Evolutionary conservation across 73 alveolate species (phyloP).

Genomic region (Paramecium sonneborni): DNA sequence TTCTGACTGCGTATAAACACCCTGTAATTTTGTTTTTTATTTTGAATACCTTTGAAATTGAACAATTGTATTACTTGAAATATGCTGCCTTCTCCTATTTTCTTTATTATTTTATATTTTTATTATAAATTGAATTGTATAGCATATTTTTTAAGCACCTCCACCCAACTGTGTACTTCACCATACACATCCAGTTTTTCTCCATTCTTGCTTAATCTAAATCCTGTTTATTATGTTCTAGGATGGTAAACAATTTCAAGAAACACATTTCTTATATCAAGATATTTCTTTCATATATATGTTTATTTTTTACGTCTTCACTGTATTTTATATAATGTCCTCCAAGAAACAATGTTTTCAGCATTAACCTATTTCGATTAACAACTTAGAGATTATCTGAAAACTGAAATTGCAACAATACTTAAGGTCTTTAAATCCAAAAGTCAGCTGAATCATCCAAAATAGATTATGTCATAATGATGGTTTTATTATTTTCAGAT

Average conservation of each 20-base stretch:
- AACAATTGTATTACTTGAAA: background rate
- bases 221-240: background rate
- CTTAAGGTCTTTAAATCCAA: background rate
- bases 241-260: background rate
- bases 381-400: background rate
- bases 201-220: background rate
- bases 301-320: background rate
- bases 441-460: background rate
- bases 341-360: background rate
- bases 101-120: conserved; percentile 64
- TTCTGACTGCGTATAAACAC: background rate
- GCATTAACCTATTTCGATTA: background rate
- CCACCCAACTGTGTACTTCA: background rate
- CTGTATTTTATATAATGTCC: background rate
- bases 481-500: background rate
- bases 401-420: background rate
- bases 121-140: background rate
- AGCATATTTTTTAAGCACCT: background rate
- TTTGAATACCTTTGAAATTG: background rate
- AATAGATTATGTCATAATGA: background rate
- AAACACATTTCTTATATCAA: background rate
- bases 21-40: background rate
- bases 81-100: conserved; percentile 60
- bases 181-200: background rate
- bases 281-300: background rate